Base-by-base conservation (phyloP, 1,284 basidiomycete species). In the Polyporus tsugae region DNA sequence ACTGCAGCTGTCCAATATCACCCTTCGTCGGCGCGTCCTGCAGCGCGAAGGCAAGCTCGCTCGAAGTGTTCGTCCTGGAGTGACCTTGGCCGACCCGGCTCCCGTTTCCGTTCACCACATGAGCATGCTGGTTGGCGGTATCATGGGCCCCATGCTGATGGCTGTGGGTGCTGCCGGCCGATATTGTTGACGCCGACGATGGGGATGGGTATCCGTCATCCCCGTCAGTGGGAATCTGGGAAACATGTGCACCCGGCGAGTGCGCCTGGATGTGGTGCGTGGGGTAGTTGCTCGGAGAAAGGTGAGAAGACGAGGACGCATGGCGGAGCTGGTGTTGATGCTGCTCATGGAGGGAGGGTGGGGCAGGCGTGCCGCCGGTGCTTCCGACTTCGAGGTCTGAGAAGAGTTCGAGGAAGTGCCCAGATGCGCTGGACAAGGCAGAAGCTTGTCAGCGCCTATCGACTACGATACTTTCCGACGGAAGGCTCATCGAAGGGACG, bases 401-500 rank as follows among this genome's bases (percentile, higher is more conserved):
- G 69, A 77, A 77, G 72, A 72, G 71, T 29, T 75, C 75, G 22
- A 75, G 60, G 64, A 77, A 68, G 2, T 72, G 75, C 2, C 72
- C 74, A 36, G 74, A 75, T 19, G 73, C 70, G 69, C 75, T 75
- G 68, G 49, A 55, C 6, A 55, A 22, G 36, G 42, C n/a, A 38
- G 39, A 25, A 13, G 22, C 17, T 29, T 22, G 58, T 74, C 65
- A 72, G 70, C 57, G 66, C 44, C 42, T 58, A 19, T 62, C 41
- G 25, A 38, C 4, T 22, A 11, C 25, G 25, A 44, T 10, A 36
- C 60, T 15, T 33, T 17, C 9, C 35, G 35, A 63, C 39, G 15
- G 22, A 52, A 6, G 33, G 33, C 46, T 17, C 66, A 29, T 39
- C 46, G 25, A 38, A 29, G 41, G 35, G 55, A 17, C 35, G 25